Evolutionary conservation across 805 yeast genomes (phyloP), one percentile per base, ranked within the genome.

Genomic region (Groenewaldozyma salmanticensis): DNA sequence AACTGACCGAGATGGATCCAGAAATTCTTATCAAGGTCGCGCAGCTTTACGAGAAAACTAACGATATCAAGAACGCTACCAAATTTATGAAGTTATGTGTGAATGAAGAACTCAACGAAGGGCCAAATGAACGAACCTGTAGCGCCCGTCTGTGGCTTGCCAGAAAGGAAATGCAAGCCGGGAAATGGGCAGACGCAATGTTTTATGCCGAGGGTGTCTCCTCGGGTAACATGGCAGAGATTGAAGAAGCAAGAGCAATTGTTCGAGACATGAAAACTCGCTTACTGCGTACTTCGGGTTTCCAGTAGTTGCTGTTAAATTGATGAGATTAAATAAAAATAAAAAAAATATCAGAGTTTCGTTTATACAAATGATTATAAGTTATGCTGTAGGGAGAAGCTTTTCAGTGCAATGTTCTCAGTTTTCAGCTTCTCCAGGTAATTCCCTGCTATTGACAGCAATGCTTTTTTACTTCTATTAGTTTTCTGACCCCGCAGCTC

Each of bases 61-160:
- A 71, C 2, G 79, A 81, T 42, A 40, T 48, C 2, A 65, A 62
- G n/a, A 72, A 67, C 37, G 77, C 92, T 2, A 70, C 69, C 33
- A 58, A 62, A 34, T 79, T 74, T 52, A 81, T 83, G 87, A 73
- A 72, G 46, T 53, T 76, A 46, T 78, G 92, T 61, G 32, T 58
- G 36, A 81, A 77, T 33, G 79, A 73, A 44, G 88, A 81, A 45
- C 48, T 58, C 9, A 72, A 72, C 33, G 82, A 80, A 54, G 85
- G 80, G 1, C 70, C 74, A 3, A 75, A 78, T 16, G 87, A 80
- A 50, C 87, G 82, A 48, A 79, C 82, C 0, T 71, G 81, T 6
- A 81, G 79, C 53, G 94, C 96, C 0, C 66, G 92, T 33, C 64
- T 88, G 40, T 88, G 96, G 96, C 62, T 88, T 20, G 94, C 96